These are phyloP conservation scores for Malus hybrid DNA, from an alignment of 331 rosid genomes.

Conservation along the genomic window DNA sequence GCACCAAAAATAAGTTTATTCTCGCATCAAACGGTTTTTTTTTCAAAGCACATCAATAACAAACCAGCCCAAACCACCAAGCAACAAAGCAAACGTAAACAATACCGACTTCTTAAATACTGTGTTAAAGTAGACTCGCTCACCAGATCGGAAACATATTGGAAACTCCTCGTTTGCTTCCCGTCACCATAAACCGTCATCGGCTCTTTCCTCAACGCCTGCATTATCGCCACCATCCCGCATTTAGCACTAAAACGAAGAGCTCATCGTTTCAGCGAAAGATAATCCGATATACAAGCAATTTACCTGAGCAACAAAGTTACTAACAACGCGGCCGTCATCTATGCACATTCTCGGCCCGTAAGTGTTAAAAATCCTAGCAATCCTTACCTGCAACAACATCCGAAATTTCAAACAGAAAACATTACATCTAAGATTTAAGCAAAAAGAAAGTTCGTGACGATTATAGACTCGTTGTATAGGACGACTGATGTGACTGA, in stretches of 20 bases:
- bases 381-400: constrained; percentile 72
- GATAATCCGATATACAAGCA: background rate
- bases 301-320: constrained; percentile 85
- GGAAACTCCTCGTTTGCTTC: constrained; percentile 95
- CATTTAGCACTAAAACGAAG: constrained; percentile 7
- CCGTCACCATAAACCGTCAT: constrained; percentile 96
- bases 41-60: too few species aligned
- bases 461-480: too few species aligned
- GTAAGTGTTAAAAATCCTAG: constrained; percentile 87
- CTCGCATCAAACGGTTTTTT: too few species aligned
- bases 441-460: too few species aligned
- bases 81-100: constrained; percentile 10
- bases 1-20: too few species aligned
- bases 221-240: constrained; percentile 14
- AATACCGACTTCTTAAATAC: background rate
- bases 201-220: constrained; percentile 91
- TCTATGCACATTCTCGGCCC: constrained; percentile 96
- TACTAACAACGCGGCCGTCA: constrained; percentile 93
- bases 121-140: constrained; percentile 1
- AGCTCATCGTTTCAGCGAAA: background rate
- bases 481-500: too few species aligned
- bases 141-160: constrained; percentile 92
- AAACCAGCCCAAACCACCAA: background rate
- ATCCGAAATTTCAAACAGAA: background rate
- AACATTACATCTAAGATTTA: too few species aligned